phyloP scores from a whole-genome alignment of 306 rosid species.

The Cyclanthera cordifolia region DNA sequence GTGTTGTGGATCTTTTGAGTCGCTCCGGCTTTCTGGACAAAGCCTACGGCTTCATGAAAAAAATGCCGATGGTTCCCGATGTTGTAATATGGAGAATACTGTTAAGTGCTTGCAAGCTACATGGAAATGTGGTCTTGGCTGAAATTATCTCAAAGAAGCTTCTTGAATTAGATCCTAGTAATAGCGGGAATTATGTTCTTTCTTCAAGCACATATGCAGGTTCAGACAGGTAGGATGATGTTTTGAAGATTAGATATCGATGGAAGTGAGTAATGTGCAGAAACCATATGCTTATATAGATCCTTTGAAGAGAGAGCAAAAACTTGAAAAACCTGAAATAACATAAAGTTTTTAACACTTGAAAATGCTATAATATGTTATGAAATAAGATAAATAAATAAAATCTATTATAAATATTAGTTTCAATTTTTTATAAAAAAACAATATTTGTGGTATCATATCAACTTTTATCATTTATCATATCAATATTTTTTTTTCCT shows the following conservation, averaged over 20 bases:
- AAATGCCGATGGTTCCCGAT: slow-evolving; percentile 59
- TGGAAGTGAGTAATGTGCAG: slow-evolving; percentile 47
- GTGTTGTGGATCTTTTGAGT: slow-evolving; percentile 73
- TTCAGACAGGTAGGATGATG: slow-evolving; percentile 80
- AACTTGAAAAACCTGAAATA: neutral
- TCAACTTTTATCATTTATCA: too few species aligned
- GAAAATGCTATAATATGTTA: too few species aligned
- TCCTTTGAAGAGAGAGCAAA: slow-evolving; percentile 27
- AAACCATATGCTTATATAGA: slow-evolving; percentile 70
- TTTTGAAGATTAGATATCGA: slow-evolving; percentile 51
- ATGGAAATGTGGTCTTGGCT: slow-evolving; percentile 56
- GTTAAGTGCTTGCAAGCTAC: slow-evolving; percentile 66
- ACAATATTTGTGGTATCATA: too few species aligned
- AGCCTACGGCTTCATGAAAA: slow-evolving; percentile 52
- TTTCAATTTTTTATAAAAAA: too few species aligned
- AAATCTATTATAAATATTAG: too few species aligned
- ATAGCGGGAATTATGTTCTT: slow-evolving; percentile 64
- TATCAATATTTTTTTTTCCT: too few species aligned
- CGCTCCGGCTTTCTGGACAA: slow-evolving; percentile 63
- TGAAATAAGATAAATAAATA: too few species aligned
- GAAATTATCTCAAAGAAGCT: slow-evolving; percentile 64
- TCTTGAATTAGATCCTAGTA: slow-evolving; percentile 57
- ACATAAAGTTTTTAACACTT: too few species aligned
- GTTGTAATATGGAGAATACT: slow-evolving; percentile 69
- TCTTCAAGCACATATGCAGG: slow-evolving; percentile 59